Conservation (phyloP, 768 basidiomycete genomes). For the Russula sp. region DNA sequence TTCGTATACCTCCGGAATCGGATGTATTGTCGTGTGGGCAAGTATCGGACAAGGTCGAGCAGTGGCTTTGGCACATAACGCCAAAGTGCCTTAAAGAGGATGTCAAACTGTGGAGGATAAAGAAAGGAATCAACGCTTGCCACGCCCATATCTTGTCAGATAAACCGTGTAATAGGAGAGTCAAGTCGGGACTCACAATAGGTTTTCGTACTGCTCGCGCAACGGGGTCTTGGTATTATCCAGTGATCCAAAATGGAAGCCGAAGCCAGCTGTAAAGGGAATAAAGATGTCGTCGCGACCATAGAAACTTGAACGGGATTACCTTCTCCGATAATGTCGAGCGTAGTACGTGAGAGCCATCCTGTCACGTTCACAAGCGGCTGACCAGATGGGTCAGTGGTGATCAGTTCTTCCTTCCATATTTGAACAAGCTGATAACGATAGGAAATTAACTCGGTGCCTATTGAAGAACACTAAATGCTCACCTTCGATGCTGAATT, state of each 20-base stretch:
- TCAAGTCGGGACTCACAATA: slow-evolving; percentile 23
- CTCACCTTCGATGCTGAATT: slow-evolving; percentile 22
- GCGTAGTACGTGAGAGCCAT: slow-evolving; percentile 27
- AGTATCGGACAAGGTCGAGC: slow-evolving; percentile 1
- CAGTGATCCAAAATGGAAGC: slow-evolving; percentile 25
- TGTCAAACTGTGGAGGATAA: no score
- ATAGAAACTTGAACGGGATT: not conserved
- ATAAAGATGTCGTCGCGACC: not conserved
- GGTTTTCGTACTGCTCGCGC: slow-evolving; percentile 24
- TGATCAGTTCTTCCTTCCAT: slow-evolving; percentile 24
- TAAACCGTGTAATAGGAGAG: not conserved
- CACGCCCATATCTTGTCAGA: not conserved
- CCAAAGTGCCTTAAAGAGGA: no score
- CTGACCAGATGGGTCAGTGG: not conserved
- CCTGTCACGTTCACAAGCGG: slow-evolving; percentile 19
- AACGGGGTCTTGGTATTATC: slow-evolving; percentile 24
- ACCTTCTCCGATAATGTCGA: slow-evolving; percentile 29
- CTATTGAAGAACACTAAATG: not conserved
- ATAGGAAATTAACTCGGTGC: not conserved
- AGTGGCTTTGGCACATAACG: no score
- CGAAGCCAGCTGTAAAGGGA: slow-evolving; percentile 23
- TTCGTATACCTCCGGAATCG: slow-evolving; percentile 10
- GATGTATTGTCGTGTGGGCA: slow-evolving; percentile 10
- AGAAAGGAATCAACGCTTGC: no score
- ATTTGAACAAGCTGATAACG: slow-evolving; percentile 23